Evolutionary conservation across 352 stramenopile genomes (phyloP).

Genomic region (Aphanomyces stellatus): DNA sequence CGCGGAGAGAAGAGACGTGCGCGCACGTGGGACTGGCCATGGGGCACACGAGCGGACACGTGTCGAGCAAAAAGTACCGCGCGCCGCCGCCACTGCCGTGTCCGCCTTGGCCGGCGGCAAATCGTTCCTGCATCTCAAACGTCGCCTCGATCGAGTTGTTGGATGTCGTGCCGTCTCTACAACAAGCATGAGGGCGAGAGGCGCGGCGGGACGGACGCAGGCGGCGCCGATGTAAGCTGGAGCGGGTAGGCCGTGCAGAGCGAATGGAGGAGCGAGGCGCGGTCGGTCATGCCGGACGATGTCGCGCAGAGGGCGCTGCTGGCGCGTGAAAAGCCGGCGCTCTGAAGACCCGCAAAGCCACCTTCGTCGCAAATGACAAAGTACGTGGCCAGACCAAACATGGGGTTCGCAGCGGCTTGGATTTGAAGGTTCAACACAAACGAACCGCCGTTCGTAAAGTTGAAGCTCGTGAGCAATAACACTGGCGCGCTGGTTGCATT

Average conservation of each 20-base stretch:
- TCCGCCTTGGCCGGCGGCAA: too few relatives aligned
- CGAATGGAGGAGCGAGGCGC: not conserved
- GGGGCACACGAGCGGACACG: not conserved
- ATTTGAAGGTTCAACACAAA: not conserved
- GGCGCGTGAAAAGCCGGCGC: not conserved
- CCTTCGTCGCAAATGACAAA: not conserved
- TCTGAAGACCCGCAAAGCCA: not conserved
- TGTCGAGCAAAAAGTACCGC: not conserved
- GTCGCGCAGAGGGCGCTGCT: not conserved
- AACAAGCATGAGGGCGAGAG: too few relatives aligned
- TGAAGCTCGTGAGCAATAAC: not conserved
- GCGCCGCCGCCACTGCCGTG: not conserved
- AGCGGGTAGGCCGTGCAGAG: not conserved
- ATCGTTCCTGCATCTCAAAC: too few relatives aligned
- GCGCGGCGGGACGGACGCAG: too few relatives aligned
- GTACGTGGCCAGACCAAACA: not conserved
- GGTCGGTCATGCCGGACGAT: not conserved
- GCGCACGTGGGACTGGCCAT: too few relatives aligned
- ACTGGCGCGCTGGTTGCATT: not conserved
- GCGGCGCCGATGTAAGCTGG: not conserved
- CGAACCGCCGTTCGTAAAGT: slow-evolving; percentile 3
- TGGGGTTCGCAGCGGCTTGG: not conserved
- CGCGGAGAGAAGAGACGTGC: not conserved
- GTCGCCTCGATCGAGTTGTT: too few relatives aligned
- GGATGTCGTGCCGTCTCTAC: too few relatives aligned